Percentiles rank a stretch among this genome's conserved stretches.
Evolutionary conservation across 2,329 filamentous ascomycete species (phyloP).

Genomic region (Pseudonectria buxi): DNA sequence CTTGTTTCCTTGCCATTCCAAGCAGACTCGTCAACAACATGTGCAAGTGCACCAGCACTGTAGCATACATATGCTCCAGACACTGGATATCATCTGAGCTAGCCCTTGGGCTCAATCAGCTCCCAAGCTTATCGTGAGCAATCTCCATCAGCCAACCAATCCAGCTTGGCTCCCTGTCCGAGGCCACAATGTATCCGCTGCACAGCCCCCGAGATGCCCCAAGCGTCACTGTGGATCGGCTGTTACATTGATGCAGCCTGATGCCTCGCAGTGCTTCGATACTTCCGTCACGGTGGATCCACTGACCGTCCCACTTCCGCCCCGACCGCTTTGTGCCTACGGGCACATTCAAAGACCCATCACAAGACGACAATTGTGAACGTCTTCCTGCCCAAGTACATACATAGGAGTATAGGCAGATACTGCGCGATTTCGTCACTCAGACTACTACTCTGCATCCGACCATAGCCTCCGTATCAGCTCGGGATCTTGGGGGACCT

Average conservation of each 20-base stretch:
- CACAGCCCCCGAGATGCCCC: conserved; percentile 23
- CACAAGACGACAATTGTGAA: neutral
- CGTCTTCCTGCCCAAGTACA: no score
- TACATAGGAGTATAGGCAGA: no score
- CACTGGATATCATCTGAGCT: conserved; percentile 13
- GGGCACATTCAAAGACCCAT: conserved; percentile 1
- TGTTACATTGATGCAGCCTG: conserved; percentile 16
- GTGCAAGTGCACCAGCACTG: no score
- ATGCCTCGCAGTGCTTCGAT: conserved; percentile 19
- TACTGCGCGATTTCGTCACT: no score
- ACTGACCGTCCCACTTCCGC: conserved; percentile 13
- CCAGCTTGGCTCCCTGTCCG: conserved; percentile 5
- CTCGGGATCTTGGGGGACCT: no score
- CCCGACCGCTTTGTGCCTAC: conserved; percentile 6
- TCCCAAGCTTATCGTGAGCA: no score
- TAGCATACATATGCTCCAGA: no score
- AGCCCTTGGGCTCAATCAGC: conserved; percentile 2
- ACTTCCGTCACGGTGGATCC: conserved; percentile 15
- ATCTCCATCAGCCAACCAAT: no score
- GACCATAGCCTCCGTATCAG: no score
- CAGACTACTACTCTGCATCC: no score
- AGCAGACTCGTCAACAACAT: no score
- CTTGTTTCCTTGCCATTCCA: no score
- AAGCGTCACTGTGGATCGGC: conserved; percentile 15
- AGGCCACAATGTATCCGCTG: conserved; percentile 18